Evolutionary conservation across 2,329 filamentous ascomycete species (phyloP).

Genomic region (Phaeosphaeriaceae sp.): DNA sequence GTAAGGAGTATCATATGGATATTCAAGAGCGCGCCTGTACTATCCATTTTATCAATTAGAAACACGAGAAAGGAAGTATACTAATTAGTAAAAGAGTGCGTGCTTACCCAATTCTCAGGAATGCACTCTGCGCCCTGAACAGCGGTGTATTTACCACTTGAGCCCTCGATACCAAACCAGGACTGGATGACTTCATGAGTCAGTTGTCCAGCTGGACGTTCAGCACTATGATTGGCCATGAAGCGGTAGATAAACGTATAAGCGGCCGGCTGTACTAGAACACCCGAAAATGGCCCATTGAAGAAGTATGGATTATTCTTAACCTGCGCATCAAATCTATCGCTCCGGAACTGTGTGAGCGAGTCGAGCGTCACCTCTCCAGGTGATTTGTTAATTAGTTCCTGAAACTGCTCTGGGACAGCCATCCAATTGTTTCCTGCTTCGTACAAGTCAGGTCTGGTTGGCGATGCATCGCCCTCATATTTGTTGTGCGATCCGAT

Average conservation of each 20-base stretch:
- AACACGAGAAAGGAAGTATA: too few relatives aligned
- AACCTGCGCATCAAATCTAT: constrained; percentile 27
- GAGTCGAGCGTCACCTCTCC: constrained; percentile 29
- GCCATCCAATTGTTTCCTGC: constrained; percentile 30
- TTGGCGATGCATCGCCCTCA: constrained; percentile 31
- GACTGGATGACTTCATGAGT: constrained; percentile 26
- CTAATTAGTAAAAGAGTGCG: not conserved
- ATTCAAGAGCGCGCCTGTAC: constrained; percentile 29
- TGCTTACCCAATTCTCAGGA: constrained; percentile 27
- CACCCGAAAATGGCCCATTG: constrained; percentile 29
- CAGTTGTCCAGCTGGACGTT: constrained; percentile 20
- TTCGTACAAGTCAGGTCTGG: constrained; percentile 28
- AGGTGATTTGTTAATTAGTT: constrained; percentile 27
- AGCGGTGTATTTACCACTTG: constrained; percentile 20
- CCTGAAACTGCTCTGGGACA: constrained; percentile 27
- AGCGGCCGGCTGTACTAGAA: constrained; percentile 33
- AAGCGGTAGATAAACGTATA: constrained; percentile 36
- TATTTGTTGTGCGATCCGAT: constrained; percentile 33
- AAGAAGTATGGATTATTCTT: constrained; percentile 28
- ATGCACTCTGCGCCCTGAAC: constrained; percentile 26
- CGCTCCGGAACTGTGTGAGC: constrained; percentile 24
- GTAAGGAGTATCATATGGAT: constrained; percentile 28
- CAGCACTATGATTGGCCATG: constrained; percentile 33
- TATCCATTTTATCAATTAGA: constrained; percentile 2
- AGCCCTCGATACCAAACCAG: constrained; percentile 29